Base-by-base conservation (phyloP, 108 stramenopile genomes). In the Cyclotella baltica region DNA sequence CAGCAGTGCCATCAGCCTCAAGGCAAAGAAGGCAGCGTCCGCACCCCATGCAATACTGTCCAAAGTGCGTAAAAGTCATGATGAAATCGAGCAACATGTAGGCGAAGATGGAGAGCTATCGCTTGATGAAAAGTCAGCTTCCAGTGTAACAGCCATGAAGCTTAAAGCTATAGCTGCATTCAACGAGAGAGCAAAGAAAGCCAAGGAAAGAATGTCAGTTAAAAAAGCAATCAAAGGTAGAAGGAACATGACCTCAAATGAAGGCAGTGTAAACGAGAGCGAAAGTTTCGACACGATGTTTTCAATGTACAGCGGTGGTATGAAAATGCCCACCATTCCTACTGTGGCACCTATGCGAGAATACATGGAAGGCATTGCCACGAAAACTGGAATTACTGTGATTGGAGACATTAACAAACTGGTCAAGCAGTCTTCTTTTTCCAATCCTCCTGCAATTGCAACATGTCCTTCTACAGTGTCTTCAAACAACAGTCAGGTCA, bases 1-100 rank as follows among this genome's bases (percentile, higher is more conserved):
- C 1, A 52, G 67, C 67, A 67, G 67, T 36, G 67, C 67, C 30
- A 51, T 67, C 15, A 67, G 48, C 33, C 67, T 20, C 28, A 67
- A 52, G 29, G 67, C 67, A 23, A 67, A 67, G 48, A 67, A 67
- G 23, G 67, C 29, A 23, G 23, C 27, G n/a, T 64, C 63, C 4
- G 23, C 46, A 43, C 38, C 63, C 31, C 48, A 67, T 1, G 48
- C 48, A 15, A 52, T 67, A 20, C 20, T 19, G 48, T 48, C 51
- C 1, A 67, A 31, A 52, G 67, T 28, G 38, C n/a, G 63, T 23
- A 64, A 38, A 30, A 64, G 38, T 46, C 38, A 22, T 18, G 43
- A 64, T 64, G 63, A 64, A 33, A 2, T 36, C 2, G 23, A 55
- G 6, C 22, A 25, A 59, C 37, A 34, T 50, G 48, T 0, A 33